Evolutionary conservation across 148 eudicot genomes (phyloP).

Genomic region (Rhododendron molle): DNA sequence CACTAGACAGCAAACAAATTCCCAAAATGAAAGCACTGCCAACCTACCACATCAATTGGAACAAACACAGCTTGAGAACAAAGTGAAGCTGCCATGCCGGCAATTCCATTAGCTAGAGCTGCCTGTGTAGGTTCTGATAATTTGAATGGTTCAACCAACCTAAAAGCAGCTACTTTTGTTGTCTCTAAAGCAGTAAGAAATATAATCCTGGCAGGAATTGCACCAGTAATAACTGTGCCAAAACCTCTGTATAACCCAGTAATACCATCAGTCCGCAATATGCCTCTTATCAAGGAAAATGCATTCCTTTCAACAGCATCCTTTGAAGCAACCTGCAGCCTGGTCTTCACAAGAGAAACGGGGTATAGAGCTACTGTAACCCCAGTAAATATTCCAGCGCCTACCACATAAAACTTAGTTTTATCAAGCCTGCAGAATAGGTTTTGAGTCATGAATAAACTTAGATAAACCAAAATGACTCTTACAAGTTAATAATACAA

Average conservation of each 20-base stretch:
- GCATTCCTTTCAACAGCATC: slow-evolving; percentile 69
- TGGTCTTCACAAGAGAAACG: slow-evolving; percentile 85
- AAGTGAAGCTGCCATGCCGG: slow-evolving; percentile 89
- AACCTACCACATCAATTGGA: slow-evolving; percentile 94
- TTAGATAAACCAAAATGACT: background rate
- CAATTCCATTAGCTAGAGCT: slow-evolving; percentile 92
- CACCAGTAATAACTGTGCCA: slow-evolving; percentile 95
- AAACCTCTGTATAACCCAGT: slow-evolving; percentile 97
- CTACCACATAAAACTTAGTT: slow-evolving; percentile 89
- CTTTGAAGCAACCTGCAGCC: slow-evolving; percentile 86
- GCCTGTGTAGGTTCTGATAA: slow-evolving; percentile 88
- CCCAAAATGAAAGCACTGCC: background rate
- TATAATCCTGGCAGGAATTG: slow-evolving; percentile 81
- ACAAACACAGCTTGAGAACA: slow-evolving; percentile 87
- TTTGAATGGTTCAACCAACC: slow-evolving; percentile 69
- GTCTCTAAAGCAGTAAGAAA: slow-evolving; percentile 95
- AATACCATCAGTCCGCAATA: slow-evolving; percentile 80
- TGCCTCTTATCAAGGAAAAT: slow-evolving; percentile 59
- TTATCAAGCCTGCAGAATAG: slow-evolving; percentile 83
- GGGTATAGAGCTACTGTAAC: slow-evolving; percentile 89
- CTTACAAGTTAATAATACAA: background rate
- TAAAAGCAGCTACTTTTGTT: slow-evolving; percentile 80
- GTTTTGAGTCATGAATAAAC: slow-evolving; percentile 6
- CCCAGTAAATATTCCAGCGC: slow-evolving; percentile 95
- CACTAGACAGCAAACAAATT: background rate